A percentile compares a stretch with the other conserved stretches of the same genome.
phyloP scores from a whole-genome alignment of 768 basidiomycete species.

The Lanmaoa pseudosensibilis region DNA sequence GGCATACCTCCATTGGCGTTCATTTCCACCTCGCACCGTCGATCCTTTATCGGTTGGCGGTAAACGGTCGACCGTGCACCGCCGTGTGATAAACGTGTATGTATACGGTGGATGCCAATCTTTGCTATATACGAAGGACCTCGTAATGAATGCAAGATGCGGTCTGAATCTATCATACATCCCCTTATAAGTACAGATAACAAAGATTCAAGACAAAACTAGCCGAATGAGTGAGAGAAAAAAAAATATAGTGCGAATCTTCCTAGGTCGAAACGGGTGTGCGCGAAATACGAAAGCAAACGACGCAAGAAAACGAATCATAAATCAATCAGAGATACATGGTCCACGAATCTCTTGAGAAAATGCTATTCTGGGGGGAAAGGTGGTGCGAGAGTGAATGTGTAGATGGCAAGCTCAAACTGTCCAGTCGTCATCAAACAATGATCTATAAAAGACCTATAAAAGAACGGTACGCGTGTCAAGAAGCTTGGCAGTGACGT shows the following conservation, averaged over 20 bases:
- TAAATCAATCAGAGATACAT: slow-evolving; percentile 34
- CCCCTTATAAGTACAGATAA: slow-evolving; percentile 33
- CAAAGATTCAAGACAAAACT: slow-evolving; percentile 17
- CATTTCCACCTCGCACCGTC: slow-evolving; percentile 8
- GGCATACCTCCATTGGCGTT: slow-evolving; percentile 27
- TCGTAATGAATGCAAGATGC: slow-evolving; percentile 9
- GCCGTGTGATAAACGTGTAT: not conserved
- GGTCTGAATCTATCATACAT: slow-evolving; percentile 24
- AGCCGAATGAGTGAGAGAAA: not conserved
- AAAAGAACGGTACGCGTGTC: not conserved
- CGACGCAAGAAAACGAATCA: slow-evolving; percentile 26
- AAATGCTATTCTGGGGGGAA: slow-evolving; percentile 8
- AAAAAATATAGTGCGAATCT: not conserved
- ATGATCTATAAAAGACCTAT: slow-evolving; percentile 10
- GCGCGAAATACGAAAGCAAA: slow-evolving; percentile 26
- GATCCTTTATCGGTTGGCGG: slow-evolving; percentile 23
- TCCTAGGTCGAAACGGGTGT: slow-evolving; percentile 7
- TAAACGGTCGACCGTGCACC: not conserved
- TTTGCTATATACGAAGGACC: slow-evolving; percentile 4
- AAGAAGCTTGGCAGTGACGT: not conserved
- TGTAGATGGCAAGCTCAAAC: slow-evolving; percentile 13
- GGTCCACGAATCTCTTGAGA: slow-evolving; percentile 24
- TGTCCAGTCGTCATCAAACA: slow-evolving; percentile 13
- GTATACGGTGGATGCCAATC: not conserved
- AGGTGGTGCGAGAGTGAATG: not conserved